Evolutionary conservation across 2,329 filamentous ascomycete genomes (phyloP).

Genomic region (Phyllosticta citrichinensis): DNA sequence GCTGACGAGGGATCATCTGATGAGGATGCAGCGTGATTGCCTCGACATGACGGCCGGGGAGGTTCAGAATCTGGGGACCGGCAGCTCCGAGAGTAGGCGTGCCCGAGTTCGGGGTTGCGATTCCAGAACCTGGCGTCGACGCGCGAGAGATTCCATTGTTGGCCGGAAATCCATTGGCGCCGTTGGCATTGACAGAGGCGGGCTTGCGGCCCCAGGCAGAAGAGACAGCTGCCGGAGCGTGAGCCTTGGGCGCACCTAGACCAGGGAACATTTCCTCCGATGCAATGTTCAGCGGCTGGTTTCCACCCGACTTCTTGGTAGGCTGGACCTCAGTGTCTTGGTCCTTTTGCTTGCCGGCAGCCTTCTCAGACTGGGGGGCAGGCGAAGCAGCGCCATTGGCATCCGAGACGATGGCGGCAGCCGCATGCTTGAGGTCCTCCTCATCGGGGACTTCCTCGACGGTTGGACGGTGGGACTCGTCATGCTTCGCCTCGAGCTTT

Average conservation of each 20-base stretch:
- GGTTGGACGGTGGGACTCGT: conserved; percentile 49
- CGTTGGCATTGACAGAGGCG: conserved; percentile 37
- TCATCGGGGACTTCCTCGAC: conserved; percentile 78
- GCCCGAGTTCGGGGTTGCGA: conserved; percentile 37
- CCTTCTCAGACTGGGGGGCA: conserved; percentile 48
- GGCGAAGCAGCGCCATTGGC: conserved; percentile 16
- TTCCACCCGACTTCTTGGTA: conserved; percentile 21
- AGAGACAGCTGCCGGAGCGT: conserved; percentile 48
- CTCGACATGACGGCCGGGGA: conserved; percentile 77
- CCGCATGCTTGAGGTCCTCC: conserved; percentile 51
- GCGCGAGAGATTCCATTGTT: conserved; percentile 44
- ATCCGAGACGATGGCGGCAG: conserved; percentile 18
- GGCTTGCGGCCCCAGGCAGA: conserved; percentile 70
- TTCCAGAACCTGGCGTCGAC: conserved; percentile 54
- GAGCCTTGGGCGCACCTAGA: conserved; percentile 63
- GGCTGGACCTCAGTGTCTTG: conserved; percentile 31
- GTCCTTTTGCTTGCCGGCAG: conserved; percentile 58
- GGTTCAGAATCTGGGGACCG: conserved; percentile 52
- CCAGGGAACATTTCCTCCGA: conserved; percentile 93
- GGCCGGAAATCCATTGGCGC: conserved; percentile 44
- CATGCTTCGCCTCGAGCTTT: conserved; percentile 51
- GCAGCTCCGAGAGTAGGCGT: conserved; percentile 28
- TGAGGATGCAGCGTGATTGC: conserved; percentile 62
- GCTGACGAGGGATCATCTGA: conserved; percentile 63
- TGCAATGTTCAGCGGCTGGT: conserved; percentile 58